Evolutionary conservation across 2,329 filamentous ascomycete species (phyloP).

Genomic region (Ophiostoma sp.): DNA sequence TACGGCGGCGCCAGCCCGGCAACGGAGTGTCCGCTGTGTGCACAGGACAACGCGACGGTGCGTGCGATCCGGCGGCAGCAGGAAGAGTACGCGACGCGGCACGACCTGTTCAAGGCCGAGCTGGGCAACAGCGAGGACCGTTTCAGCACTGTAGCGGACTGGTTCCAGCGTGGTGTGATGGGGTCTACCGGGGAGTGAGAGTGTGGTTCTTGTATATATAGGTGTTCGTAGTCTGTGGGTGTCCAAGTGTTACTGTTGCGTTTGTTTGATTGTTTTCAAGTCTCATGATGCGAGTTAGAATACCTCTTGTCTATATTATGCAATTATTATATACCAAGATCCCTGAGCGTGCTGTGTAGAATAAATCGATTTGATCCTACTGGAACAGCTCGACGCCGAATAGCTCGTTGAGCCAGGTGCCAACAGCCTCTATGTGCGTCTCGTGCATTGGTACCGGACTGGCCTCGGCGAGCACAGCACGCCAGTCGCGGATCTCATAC

Average conservation of each 20-base stretch:
- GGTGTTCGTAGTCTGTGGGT: neutral
- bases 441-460: slow-evolving; percentile 22
- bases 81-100: slow-evolving; percentile 75
- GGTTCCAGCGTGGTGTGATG: slow-evolving; percentile 94
- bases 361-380: neutral
- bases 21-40: slow-evolving; percentile 79
- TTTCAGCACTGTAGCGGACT: slow-evolving; percentile 88
- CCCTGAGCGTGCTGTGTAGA: neutral
- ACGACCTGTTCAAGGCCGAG: slow-evolving; percentile 83
- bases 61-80: slow-evolving; percentile 80
- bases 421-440: slow-evolving; percentile 19
- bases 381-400: slow-evolving; percentile 27
- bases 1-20: neutral
- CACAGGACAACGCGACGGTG: slow-evolving; percentile 78
- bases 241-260: neutral
- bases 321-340: neutral
- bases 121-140: slow-evolving; percentile 71
- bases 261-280: neutral
- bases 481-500: slow-evolving; percentile 32
- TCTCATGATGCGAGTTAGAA: slow-evolving; percentile 1
- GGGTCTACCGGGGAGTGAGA: slow-evolving; percentile 32
- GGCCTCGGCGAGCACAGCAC: slow-evolving; percentile 24
- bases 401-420: slow-evolving; percentile 33
- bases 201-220: neutral
- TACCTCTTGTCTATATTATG: slow-evolving; percentile 7